Percentiles rank a stretch among this genome's conserved stretches.
Conservation (phyloP, 2,329 filamentous ascomycete species). For the Nectriaceae sp. region DNA sequence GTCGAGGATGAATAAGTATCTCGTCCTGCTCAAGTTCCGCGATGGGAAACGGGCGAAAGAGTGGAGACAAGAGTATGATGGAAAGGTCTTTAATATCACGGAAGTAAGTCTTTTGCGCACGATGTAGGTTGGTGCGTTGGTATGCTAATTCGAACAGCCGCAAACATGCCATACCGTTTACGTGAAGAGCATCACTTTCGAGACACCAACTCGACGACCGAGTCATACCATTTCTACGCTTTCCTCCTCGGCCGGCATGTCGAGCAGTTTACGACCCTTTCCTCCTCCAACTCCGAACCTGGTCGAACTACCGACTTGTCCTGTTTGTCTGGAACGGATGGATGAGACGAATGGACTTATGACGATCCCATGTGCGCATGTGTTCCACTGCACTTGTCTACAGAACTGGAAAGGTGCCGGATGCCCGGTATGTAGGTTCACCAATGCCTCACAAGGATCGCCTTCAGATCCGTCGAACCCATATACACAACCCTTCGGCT, state of each 20-base stretch:
- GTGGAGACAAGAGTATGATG: conserved; percentile 88
- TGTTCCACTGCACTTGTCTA: conserved; percentile 95
- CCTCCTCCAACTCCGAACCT: conserved; percentile 76
- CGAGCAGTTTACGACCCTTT: conserved; percentile 57
- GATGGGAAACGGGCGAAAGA: conserved; percentile 70
- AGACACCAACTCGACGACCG: conserved; percentile 55
- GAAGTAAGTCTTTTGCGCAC: conserved; percentile 57
- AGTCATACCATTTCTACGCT: conserved; percentile 64
- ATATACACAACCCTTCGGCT: conserved; percentile 58
- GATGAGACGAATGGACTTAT: conserved; percentile 94
- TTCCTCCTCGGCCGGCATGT: conserved; percentile 42
- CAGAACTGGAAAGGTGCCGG: conserved; percentile 95
- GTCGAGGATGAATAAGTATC: conserved; percentile 83
- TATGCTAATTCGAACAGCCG: conserved; percentile 51
- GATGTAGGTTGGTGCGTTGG: not conserved
- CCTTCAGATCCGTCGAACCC: conserved; percentile 50
- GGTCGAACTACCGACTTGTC: conserved; percentile 90
- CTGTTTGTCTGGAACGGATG: conserved; percentile 96
- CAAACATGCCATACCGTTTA: conserved; percentile 96
- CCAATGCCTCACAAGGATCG: conserved; percentile 48
- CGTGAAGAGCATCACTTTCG: conserved; percentile 87
- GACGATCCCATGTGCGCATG: conserved; percentile 95
- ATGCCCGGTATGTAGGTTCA: conserved; percentile 93
- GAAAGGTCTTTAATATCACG: conserved; percentile 88
- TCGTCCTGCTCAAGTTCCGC: conserved; percentile 94